These are phyloP conservation scores for Neolentinus lepideus DNA, from an alignment of 1,284 basidiomycete genomes.

Conservation along the genomic window DNA sequence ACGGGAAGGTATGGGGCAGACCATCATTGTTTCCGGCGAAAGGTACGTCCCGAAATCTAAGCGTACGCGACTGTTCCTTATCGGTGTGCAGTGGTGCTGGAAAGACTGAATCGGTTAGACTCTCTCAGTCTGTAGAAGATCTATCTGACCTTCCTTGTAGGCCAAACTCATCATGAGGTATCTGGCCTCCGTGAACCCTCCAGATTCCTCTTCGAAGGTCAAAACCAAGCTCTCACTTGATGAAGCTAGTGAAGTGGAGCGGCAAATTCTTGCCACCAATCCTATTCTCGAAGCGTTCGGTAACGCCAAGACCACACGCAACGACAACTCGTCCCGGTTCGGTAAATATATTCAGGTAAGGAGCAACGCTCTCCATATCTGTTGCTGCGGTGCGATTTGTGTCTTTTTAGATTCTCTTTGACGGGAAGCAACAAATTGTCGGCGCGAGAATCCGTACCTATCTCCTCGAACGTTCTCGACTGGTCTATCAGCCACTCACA, in stretches of 20 bases:
- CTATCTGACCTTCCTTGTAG: conserved; percentile 31
- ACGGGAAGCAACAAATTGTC: conserved; percentile 92
- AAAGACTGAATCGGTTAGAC: conserved; percentile 90
- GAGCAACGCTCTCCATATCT: conserved; percentile 6
- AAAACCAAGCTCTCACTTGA: conserved; percentile 68
- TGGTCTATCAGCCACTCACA: conserved; percentile 94
- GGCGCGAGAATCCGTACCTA: conserved; percentile 98
- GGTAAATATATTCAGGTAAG: conserved; percentile 98
- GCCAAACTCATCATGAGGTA: conserved; percentile 99
- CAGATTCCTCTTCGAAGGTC: conserved; percentile 53
- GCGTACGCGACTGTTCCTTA: conserved; percentile 15
- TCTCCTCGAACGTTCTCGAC: conserved; percentile 92
- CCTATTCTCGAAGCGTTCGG: conserved; percentile 99
- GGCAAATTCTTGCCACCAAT: conserved; percentile 96
- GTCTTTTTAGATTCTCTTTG: conserved; percentile 80
- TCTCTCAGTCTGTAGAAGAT: neutral
- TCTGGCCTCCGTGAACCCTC: conserved; percentile 95
- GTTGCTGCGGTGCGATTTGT: conserved; percentile 9
- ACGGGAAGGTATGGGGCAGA: conserved; percentile 92
- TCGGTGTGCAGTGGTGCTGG: conserved; percentile 77
- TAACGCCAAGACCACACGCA: conserved; percentile 98
- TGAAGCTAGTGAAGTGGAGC: conserved; percentile 90
- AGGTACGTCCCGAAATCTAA: conserved; percentile 47
- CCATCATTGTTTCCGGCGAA: conserved; percentile 98
- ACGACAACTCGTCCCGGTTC: conserved; percentile 98